Conservation (phyloP, 1,139 yeast genomes). For the Kurtzmaniella quercitrusa region DNA sequence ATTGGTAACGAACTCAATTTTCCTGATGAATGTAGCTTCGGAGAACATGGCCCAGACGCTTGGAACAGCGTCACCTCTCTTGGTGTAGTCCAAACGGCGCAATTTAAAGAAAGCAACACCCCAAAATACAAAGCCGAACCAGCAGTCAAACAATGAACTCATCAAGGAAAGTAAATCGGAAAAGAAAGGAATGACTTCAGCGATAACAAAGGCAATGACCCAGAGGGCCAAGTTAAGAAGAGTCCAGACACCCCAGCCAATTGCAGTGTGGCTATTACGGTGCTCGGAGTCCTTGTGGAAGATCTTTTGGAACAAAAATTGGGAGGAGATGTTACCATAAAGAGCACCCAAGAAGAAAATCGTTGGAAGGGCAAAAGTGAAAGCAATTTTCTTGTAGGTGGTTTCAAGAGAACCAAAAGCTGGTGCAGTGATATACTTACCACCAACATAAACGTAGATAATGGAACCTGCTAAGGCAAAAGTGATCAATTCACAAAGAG, state of each 20-base stretch:
- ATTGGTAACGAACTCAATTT: conserved; percentile 32
- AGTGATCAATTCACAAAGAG: conserved; percentile 44
- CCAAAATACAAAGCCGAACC: conserved; percentile 66
- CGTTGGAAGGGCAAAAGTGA: conserved; percentile 60
- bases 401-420: conserved; percentile 52
- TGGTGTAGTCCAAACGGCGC: conserved; percentile 8
- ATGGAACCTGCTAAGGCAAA: conserved; percentile 54
- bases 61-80: conserved; percentile 7
- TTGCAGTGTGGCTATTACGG: conserved; percentile 42
- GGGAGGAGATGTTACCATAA: conserved; percentile 51
- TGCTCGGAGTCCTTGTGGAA: conserved; percentile 40
- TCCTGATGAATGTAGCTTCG: conserved; percentile 16
- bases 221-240: conserved; percentile 40
- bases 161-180: conserved; percentile 53
- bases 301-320: conserved; percentile 44
- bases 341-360: conserved; percentile 52
- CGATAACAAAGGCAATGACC: conserved; percentile 53
- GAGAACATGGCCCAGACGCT: conserved; percentile 15
- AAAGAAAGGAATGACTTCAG: conserved; percentile 62
- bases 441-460: conserved; percentile 55
- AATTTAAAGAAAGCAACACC: conserved; percentile 55
- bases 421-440: conserved; percentile 52
- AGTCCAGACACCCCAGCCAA: conserved; percentile 54
- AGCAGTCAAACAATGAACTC: conserved; percentile 62
- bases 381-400: conserved; percentile 48